A percentile compares a stretch with the other conserved stretches of the same genome.
These are phyloP conservation scores for Chionographis japonica DNA, from an alignment of 106 monocot genomes.

Conservation along the genomic window DNA sequence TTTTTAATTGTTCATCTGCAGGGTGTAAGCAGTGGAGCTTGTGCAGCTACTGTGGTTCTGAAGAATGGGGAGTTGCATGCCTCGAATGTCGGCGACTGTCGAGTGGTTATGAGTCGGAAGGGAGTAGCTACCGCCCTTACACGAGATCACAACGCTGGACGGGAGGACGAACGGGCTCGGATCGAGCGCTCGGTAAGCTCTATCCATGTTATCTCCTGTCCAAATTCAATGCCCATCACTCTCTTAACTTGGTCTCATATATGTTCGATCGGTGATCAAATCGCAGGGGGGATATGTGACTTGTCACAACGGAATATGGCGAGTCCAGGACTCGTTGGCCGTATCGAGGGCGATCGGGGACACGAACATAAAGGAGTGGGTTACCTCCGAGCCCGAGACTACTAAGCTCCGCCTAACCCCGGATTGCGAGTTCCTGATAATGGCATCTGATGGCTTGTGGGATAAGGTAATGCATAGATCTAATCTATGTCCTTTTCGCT, in stretches of 20 bases:
- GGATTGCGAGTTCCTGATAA: slow-evolving; percentile 50
- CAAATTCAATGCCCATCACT: background rate
- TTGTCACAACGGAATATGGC: slow-evolving; percentile 61
- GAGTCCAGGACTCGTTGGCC: slow-evolving; percentile 64
- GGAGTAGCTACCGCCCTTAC: slow-evolving; percentile 52
- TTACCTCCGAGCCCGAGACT: slow-evolving; percentile 67
- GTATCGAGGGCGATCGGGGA: slow-evolving; percentile 79
- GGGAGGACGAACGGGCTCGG: slow-evolving; percentile 46
- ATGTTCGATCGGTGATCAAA: background rate
- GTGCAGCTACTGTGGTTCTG: slow-evolving; percentile 72
- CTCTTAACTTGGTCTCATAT: no score
- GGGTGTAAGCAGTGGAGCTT: slow-evolving; percentile 64
- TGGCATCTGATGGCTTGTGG: slow-evolving; percentile 87
- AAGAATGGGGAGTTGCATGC: slow-evolving; percentile 58
- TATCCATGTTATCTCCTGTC: background rate
- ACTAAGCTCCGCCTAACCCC: slow-evolving; percentile 22
- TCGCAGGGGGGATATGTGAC: slow-evolving; percentile 69
- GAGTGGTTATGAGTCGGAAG: slow-evolving; percentile 45
- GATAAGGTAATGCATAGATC: slow-evolving; percentile 37
- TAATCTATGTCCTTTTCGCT: background rate
- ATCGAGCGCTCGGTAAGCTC: slow-evolving; percentile 57
- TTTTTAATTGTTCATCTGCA: slow-evolving; percentile 1
- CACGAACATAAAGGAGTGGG: slow-evolving; percentile 58
- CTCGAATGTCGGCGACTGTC: slow-evolving; percentile 76
- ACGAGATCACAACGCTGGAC: slow-evolving; percentile 45